These are phyloP conservation scores for Plasmodium blacklocki DNA, from an alignment of 169 alveolate genomes.

Conservation along the genomic window DNA sequence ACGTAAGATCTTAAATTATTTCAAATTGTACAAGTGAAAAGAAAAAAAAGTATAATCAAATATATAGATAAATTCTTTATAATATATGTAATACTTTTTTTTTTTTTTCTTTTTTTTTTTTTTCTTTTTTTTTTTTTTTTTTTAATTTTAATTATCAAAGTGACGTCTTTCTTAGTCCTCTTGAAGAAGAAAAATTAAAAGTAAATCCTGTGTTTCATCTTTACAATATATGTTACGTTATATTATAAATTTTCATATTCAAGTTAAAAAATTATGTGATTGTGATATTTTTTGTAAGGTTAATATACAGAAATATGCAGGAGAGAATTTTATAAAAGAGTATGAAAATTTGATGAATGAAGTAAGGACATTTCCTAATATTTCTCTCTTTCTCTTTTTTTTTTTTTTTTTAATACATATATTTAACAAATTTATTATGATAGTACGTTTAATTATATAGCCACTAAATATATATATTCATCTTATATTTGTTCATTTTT, in stretches of 20 bases:
- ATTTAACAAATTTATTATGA: not conserved
- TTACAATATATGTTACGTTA: not conserved
- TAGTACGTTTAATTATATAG: not conserved
- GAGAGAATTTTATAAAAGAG: constrained; percentile 41
- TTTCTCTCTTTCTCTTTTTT: not conserved
- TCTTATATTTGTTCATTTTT: constrained; percentile 7
- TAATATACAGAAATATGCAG: constrained; percentile 58
- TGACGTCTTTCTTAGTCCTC: constrained; percentile 24
- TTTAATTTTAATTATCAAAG: constrained; percentile 5
- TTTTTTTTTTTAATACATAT: no score
- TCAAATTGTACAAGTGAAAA: no score
- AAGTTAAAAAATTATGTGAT: not conserved
- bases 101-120: not conserved
- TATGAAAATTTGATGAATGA: constrained; percentile 48
- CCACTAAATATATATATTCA: not conserved
- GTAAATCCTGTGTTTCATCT: constrained; percentile 7
- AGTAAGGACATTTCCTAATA: constrained; percentile 16
- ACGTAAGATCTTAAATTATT: constrained; percentile 16
- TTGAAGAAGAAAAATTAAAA: constrained; percentile 58
- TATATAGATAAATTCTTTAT: not conserved
- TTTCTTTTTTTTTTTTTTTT: not conserved
- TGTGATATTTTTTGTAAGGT: constrained; percentile 9
- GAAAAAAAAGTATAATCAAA: not conserved
- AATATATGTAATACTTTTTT: no score
- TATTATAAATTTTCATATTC: not conserved